Percentiles rank a stretch among this genome's conserved stretches.
These are phyloP conservation scores for Herpetomonas samuelpessoai DNA, from an alignment of 208 protist species.

Conservation along the genomic window DNA sequence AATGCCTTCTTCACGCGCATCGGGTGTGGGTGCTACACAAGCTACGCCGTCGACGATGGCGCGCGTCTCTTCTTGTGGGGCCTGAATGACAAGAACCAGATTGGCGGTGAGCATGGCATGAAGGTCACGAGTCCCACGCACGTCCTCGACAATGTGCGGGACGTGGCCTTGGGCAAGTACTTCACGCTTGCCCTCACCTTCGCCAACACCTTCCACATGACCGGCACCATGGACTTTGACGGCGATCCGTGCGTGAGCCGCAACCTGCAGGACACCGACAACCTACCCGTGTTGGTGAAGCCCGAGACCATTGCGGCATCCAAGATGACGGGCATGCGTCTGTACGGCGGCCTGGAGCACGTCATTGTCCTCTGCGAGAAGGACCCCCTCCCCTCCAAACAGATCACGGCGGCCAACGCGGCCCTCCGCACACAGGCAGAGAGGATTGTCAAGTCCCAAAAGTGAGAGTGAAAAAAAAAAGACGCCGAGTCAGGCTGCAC, in stretches of 20 bases:
- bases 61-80: conserved; percentile 75
- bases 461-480: too few relatives aligned
- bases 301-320: conserved; percentile 20
- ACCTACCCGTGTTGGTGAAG: conserved; percentile 41
- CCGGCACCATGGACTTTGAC: conserved; percentile 59
- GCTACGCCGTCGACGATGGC: conserved; percentile 62
- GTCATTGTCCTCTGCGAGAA: conserved; percentile 61
- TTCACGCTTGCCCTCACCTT: conserved; percentile 63
- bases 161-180: conserved; percentile 58
- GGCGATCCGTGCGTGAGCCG: conserved; percentile 24
- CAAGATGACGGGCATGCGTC: conserved; percentile 34
- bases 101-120: conserved; percentile 20
- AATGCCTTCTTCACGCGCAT: conserved; percentile 55
- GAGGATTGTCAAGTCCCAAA: conserved; percentile 21
- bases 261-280: conserved; percentile 53
- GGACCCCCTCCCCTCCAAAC: conserved; percentile 18
- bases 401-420: conserved; percentile 22
- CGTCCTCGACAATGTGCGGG: conserved; percentile 66
- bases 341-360: conserved; percentile 64
- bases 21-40: conserved; percentile 66
- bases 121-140: conserved; percentile 31
- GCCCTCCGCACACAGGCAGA: conserved; percentile 46
- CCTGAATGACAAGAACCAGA: conserved; percentile 58
- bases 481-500: too few relatives aligned
- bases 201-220: conserved; percentile 44